Percentiles rank a stretch among this genome's conserved stretches.
Evolutionary conservation across 225 moss, liverwort and hornwort species (phyloP).

Genomic region (Pseudisothecium myosuroides): DNA sequence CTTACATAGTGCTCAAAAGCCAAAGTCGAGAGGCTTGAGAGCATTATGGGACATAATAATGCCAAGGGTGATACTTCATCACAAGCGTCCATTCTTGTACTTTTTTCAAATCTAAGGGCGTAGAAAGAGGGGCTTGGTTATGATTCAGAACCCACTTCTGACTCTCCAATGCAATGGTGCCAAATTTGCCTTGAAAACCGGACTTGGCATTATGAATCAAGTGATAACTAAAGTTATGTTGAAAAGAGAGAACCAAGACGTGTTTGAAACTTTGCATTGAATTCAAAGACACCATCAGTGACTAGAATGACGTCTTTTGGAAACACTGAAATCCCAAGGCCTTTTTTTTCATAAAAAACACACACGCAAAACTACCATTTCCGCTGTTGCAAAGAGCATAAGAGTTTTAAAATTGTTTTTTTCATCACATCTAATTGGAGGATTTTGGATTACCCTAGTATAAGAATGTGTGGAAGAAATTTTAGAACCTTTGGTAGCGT

Average conservation of each 20-base stretch:
- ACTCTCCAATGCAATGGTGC: no score
- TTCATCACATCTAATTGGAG: accelerated
- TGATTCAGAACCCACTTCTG: no score
- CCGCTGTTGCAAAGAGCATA: not conserved
- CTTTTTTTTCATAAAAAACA: no score
- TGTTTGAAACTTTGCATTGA: not conserved
- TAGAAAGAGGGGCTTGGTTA: no score
- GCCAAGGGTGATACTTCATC: no score
- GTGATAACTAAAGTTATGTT: not conserved
- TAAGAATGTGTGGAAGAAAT: not conserved
- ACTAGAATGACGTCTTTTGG: not conserved
- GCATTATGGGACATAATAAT: no score
- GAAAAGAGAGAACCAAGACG: not conserved
- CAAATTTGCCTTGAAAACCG: no score
- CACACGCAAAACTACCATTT: not conserved
- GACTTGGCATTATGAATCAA: no score
- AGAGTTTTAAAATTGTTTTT: not conserved
- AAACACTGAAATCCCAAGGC: not conserved
- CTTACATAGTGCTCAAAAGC: no score
- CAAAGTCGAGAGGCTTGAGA: no score
- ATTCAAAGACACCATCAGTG: not conserved
- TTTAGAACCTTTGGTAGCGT: accelerated
- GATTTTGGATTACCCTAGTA: not conserved
- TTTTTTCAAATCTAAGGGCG: no score
- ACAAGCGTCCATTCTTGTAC: no score